phyloP scores from a whole-genome alignment of 2,329 filamentous ascomycete species.

The Mycogone perniciosa region DNA sequence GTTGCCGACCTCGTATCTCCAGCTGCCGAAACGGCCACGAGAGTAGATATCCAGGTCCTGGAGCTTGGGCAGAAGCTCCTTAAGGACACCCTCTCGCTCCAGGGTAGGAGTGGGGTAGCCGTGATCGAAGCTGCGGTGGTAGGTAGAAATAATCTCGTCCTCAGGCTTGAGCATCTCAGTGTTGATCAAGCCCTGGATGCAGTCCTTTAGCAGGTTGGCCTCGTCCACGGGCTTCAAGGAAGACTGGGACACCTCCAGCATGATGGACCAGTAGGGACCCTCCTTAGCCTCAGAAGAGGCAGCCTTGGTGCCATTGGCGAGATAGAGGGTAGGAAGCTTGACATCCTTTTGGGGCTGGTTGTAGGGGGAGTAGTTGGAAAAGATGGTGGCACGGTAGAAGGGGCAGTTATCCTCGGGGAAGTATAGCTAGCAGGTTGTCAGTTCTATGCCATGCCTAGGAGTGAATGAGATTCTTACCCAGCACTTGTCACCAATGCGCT shows the following conservation, averaged over 20 bases:
- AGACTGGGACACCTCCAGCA: conserved; percentile 97
- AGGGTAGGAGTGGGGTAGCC: conserved; percentile 94
- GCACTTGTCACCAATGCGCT: conserved; percentile 98
- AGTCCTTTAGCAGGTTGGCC: conserved; percentile 78
- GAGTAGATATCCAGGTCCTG: conserved; percentile 89
- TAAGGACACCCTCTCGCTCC: conserved; percentile 92
- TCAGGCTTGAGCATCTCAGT: conserved; percentile 88
- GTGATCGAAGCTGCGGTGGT: conserved; percentile 96
- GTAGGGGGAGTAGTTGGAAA: conserved; percentile 99
- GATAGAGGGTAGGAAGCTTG: conserved; percentile 81
- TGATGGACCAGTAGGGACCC: conserved; percentile 99
- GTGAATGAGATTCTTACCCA: conserved; percentile 54
- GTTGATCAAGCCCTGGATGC: conserved; percentile 94
- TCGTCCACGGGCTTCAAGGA: conserved; percentile 89
- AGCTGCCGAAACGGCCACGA: conserved; percentile 93
- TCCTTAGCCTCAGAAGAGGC: conserved; percentile 65
- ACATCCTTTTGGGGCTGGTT: conserved; percentile 82
- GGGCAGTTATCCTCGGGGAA: conserved; percentile 98
- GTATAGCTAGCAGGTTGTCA: conserved; percentile 58
- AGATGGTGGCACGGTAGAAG: conserved; percentile 99
- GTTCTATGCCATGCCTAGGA: neutral
- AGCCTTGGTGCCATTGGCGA: conserved; percentile 80
- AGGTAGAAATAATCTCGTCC: conserved; percentile 96
- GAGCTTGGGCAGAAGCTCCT: conserved; percentile 85
- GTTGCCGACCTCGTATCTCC: conserved; percentile 95